Evolutionary conservation across 495 filamentous ascomycete genomes (phyloP), one percentile per base, ranked within the genome.

Genomic region (Penicillium cosmopolitanum): DNA sequence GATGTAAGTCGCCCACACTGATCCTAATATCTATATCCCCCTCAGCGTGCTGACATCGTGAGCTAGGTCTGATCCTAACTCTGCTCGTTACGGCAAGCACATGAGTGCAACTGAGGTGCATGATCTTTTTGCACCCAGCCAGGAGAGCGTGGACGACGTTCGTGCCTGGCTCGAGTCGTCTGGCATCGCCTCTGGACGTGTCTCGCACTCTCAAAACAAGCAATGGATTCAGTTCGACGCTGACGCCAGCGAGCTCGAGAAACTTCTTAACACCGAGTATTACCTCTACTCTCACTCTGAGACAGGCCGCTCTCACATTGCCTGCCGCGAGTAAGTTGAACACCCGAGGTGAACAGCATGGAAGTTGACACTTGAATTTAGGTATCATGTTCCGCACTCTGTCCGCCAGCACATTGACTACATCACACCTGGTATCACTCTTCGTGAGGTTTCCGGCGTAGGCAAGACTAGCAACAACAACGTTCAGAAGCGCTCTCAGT

Each of bases 191-290:
- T 55, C 56, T 19, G 61, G 73, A 23, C 76, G 80, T 5, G 72
- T 85, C 53, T 71, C 72, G 4, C 77, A 73, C 42, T 82, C 81
- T 1, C 67, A 68, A 33, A 80, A 77, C 13, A 73, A 78, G 43
- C 80, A 80, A 51, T 86, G 84, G 84, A 62, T 87, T 28, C 73
- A 80, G 10, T 84, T 86, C 57, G 73, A 85, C 34, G 80, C 79
- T 15, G 74, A 78, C 16, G 79, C 77, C 2, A 62, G 68, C 7
- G 83, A 86, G 58, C 73, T 81, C 1, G 84, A 87, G 64, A 68
- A 69, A 15, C 77, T 88, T 25, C 75, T 88, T 38, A 74, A 80
- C 53, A 83, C 85, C 5, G 73, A 87, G 57, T 88, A 85, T 62
- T 79, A 82, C 60, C 16, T 84, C 31, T 86, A 86, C 61, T 71